Evolutionary conservation across 2,329 filamentous ascomycete genomes (phyloP).

Genomic region (Clonostachys sp.): DNA sequence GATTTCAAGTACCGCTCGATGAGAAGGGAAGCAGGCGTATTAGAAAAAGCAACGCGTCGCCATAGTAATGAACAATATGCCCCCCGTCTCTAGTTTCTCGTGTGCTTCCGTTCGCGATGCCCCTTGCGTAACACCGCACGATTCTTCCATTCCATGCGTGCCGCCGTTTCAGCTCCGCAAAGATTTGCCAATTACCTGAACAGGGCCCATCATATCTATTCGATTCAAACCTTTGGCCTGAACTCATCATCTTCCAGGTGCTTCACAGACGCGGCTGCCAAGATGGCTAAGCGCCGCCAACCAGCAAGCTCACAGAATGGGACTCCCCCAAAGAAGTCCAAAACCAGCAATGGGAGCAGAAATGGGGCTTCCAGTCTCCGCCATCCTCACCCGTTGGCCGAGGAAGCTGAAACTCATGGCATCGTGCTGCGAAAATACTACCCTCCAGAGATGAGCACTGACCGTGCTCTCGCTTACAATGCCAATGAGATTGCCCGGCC

Average conservation of each 20-base stretch:
- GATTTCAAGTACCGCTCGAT: no score
- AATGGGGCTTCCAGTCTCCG: slow-evolving; percentile 21
- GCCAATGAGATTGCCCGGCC: slow-evolving; percentile 66
- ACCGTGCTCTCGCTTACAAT: slow-evolving; percentile 70
- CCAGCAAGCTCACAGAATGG: slow-evolving; percentile 7
- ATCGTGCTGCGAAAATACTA: slow-evolving; percentile 75
- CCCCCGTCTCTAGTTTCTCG: not conserved
- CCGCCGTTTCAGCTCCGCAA: no score
- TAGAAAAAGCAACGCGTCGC: no score
- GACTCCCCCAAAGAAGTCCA: slow-evolving; percentile 23
- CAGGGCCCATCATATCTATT: no score
- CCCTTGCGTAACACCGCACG: no score
- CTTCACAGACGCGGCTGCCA: not conserved
- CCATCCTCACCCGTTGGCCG: slow-evolving; percentile 39
- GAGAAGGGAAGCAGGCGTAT: no score
- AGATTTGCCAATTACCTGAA: no score
- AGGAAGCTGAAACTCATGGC: slow-evolving; percentile 46
- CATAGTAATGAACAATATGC: no score
- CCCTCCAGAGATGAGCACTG: slow-evolving; percentile 80
- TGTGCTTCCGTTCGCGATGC: not conserved
- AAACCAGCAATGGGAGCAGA: slow-evolving; percentile 11
- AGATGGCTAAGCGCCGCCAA: not conserved
- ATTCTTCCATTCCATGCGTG: no score
- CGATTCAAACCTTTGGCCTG: no score
- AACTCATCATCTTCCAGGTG: no score